Base-by-base conservation (phyloP, 768 basidiomycete species). In the Lepiota brunneoincarnata region DNA sequence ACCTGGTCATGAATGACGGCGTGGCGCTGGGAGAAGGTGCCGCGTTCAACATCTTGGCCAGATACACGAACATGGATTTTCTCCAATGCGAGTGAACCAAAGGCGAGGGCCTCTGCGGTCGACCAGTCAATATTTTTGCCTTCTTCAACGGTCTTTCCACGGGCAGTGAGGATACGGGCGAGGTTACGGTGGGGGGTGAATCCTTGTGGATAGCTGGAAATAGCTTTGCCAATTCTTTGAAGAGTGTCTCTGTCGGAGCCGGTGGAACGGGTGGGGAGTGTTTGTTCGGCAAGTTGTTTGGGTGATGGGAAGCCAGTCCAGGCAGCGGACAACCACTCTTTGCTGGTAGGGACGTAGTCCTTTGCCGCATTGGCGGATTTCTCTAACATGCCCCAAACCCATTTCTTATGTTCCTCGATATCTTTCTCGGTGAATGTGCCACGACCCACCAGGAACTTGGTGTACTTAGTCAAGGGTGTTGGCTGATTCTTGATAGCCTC, bases 331-430 rank as follows among this genome's bases (percentile, higher is more conserved):
- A 98, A 84, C 97, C 97, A 98, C 67, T 99, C 97, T 67, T 93
- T 92, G 63, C 84, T 82, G 3, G 93, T 89, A 11, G 97, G 93
- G 37, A 94, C 86, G 69, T 99, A 99, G 67, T 98, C 93, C 75
- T 98, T 97, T 11, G 91, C 80, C 7, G 82, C 93, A n/a, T 81
- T 84, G n/a, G 90, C 85, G 6, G 97, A 93, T 71, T 88, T 95
- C 73, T 99, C 97, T 54, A 99, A 78, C 91, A 95, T 96, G 31
- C 93, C 93, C 94, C 93, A 97, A 2, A 99, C 97, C 97, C 97
- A 99, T 63, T 89, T 91, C 79, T 93, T 93, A 78, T 98, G 97
- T 66, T 98, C 95, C 67, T 96, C 94, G 49, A 98, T 92, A 64
- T 98, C 95, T 72, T 89, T 86, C 69, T 93, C 89, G 28, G 93